These are phyloP conservation scores for Spathaspora sp. DNA, from an alignment of 805 yeast genomes.

Conservation along the genomic window DNA sequence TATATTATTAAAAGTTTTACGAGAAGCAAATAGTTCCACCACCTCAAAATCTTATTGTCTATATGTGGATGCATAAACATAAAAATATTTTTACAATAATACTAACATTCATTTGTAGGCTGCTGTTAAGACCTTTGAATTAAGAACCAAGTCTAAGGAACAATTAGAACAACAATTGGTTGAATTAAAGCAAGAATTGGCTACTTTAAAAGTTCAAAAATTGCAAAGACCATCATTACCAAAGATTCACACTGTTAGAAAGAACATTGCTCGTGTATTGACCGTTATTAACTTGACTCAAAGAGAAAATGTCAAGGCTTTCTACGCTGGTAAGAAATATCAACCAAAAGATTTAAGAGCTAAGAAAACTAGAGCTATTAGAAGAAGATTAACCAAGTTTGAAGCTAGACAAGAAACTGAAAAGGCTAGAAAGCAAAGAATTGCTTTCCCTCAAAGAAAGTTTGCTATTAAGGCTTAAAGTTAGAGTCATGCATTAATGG, in stretches of 20 bases:
- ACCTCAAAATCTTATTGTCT: neutral
- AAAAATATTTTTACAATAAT: too few species aligned
- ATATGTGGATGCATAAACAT: neutral
- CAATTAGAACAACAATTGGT: slow-evolving; percentile 92
- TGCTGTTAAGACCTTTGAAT: slow-evolving; percentile 92
- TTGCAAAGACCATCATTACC: slow-evolving; percentile 89
- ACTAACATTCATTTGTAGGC: slow-evolving; percentile 44
- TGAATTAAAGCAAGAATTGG: slow-evolving; percentile 95
- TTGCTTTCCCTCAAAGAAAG: slow-evolving; percentile 98
- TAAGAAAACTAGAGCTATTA: slow-evolving; percentile 99
- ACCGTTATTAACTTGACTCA: slow-evolving; percentile 96
- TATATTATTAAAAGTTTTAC: too few species aligned
- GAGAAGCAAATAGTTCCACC: too few species aligned
- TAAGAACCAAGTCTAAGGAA: slow-evolving; percentile 95
- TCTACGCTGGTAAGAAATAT: slow-evolving; percentile 93
- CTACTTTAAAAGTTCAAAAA: slow-evolving; percentile 94
- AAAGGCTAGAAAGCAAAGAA: slow-evolving; percentile 86
- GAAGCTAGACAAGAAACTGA: slow-evolving; percentile 81
- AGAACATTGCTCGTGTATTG: slow-evolving; percentile 97
- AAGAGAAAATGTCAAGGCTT: slow-evolving; percentile 91
- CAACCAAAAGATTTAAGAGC: slow-evolving; percentile 98
- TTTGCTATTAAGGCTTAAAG: slow-evolving; percentile 96
- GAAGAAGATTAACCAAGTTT: slow-evolving; percentile 89
- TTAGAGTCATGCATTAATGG: slow-evolving; percentile 3
- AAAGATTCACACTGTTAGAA: slow-evolving; percentile 95